These are phyloP conservation scores for Lasiodiplodia theobromae DNA, from an alignment of 2,329 filamentous ascomycete species.

Conservation along the genomic window DNA sequence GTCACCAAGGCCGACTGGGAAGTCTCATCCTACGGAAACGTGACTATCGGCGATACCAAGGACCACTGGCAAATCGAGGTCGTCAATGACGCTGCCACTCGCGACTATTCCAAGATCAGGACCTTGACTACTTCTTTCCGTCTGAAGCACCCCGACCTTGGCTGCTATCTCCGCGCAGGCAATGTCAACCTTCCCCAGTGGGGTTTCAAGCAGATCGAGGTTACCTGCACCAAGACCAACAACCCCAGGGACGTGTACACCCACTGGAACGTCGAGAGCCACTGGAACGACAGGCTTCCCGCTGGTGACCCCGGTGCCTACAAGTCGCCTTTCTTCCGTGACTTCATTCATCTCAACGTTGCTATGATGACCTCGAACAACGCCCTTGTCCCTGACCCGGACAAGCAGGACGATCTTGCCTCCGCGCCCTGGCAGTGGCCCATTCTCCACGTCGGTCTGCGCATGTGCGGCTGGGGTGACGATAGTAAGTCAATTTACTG, in stretches of 20 bases:
- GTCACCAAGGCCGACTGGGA: conserved; percentile 89
- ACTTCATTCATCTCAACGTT: conserved; percentile 97
- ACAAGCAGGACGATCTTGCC: conserved; percentile 98
- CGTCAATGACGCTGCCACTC: conserved; percentile 85
- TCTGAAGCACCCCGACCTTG: conserved; percentile 79
- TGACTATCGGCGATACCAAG: conserved; percentile 94
- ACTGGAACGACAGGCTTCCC: conserved; percentile 91
- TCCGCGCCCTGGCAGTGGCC: conserved; percentile 99
- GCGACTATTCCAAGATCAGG: conserved; percentile 82
- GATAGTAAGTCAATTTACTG: conserved; percentile 57
- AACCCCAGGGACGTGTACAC: conserved; percentile 93
- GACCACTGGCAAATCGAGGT: conserved; percentile 97
- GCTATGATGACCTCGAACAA: conserved; percentile 99
- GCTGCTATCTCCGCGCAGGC: conserved; percentile 93
- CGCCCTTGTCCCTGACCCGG: conserved; percentile 93
- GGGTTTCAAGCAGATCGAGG: conserved; percentile 99
- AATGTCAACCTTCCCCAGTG: conserved; percentile 97
- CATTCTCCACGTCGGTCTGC: conserved; percentile 89
- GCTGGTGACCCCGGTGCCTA: conserved; percentile 88
- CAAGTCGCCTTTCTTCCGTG: conserved; percentile 95
- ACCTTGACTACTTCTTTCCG: conserved; percentile 95
- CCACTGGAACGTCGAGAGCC: conserved; percentile 98
- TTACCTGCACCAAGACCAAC: conserved; percentile 92
- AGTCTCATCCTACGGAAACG: conserved; percentile 95
- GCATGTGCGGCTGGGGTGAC: conserved; percentile 99